These are phyloP conservation scores for Porphyra umbilicalis DNA, from an alignment of 31 red algal genomes.

Conservation along the genomic window DNA sequence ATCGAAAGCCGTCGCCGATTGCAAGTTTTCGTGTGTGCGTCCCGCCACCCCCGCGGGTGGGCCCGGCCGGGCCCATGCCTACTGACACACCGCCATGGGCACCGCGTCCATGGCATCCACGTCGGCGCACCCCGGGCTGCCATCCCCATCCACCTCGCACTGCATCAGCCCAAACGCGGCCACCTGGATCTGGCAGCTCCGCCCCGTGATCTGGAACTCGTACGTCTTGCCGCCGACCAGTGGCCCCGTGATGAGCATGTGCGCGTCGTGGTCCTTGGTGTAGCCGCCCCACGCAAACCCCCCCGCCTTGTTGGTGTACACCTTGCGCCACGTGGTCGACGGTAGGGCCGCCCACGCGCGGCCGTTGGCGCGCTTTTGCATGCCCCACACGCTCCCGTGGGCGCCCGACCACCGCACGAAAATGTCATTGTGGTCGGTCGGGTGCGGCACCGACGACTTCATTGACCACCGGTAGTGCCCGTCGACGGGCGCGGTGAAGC, in stretches of 20 bases:
- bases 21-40: no score
- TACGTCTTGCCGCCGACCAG: background rate
- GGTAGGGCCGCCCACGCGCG: background rate
- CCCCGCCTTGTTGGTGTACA: background rate
- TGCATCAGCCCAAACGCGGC: background rate
- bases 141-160: background rate
- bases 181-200: background rate
- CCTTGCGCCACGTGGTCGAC: background rate
- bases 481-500: background rate
- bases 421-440: background rate
- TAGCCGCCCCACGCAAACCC: background rate
- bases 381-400: background rate
- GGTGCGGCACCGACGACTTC: background rate
- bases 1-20: no score
- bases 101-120: background rate
- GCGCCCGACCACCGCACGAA: background rate
- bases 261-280: background rate
- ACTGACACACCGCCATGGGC: background rate
- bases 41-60: no score
- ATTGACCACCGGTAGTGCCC: background rate
- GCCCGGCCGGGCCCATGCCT: no score
- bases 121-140: background rate
- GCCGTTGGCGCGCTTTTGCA: background rate
- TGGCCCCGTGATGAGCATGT: background rate
- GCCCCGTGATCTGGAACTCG: background rate